These are phyloP conservation scores for Euphorbia schlechtendalii DNA, from an alignment of 441 rosid genomes.

Conservation along the genomic window DNA sequence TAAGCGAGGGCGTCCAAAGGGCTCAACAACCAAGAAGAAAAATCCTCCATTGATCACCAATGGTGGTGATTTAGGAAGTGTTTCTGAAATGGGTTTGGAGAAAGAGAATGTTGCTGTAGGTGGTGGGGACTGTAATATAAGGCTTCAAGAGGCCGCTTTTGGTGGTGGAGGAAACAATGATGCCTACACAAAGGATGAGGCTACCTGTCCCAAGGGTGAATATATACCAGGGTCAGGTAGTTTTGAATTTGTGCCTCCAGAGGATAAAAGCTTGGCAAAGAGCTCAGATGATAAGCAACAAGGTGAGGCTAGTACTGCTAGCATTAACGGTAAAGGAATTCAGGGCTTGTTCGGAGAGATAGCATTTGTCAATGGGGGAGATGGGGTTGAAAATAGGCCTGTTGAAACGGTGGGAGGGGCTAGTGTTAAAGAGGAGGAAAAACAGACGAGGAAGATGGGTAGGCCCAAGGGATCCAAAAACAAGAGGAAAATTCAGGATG, in stretches of 20 bases:
- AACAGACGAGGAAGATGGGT: no score
- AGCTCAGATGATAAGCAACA: constrained; percentile 9
- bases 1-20: constrained; percentile 27
- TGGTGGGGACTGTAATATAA: no score
- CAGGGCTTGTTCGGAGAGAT: no score
- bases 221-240: not conserved
- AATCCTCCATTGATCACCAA: constrained; percentile 3
- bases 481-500: no score
- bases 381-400: no score
- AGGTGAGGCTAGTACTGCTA: not conserved
- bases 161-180: constrained; percentile 2
- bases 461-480: no score
- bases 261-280: constrained; percentile 5
- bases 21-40: constrained; percentile 18
- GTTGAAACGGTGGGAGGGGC: no score
- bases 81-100: not conserved
- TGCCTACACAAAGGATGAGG: not conserved
- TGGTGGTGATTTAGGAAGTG: constrained; percentile 2
- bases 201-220: constrained; percentile 12
- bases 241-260: constrained; percentile 1
- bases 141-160: not conserved
- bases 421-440: no score
- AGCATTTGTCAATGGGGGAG: no score
- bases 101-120: not conserved
- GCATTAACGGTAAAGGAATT: no score